These are phyloP conservation scores for Calendula officinalis DNA, from an alignment of 129 eudicot genomes.

Conservation along the genomic window DNA sequence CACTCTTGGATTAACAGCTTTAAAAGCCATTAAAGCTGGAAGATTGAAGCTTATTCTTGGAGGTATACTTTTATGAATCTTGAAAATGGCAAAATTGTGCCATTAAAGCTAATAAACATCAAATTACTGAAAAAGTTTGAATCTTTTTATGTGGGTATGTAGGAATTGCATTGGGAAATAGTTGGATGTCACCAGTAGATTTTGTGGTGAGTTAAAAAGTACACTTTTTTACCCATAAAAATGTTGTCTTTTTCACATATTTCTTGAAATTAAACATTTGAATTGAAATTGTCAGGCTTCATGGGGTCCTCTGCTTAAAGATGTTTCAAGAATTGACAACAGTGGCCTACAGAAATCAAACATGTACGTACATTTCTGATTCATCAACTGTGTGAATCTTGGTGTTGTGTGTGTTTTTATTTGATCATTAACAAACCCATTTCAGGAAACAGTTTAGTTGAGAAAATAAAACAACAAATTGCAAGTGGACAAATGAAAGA, in stretches of 20 bases:
- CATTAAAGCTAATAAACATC: background rate
- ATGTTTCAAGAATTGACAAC: conserved; percentile 49
- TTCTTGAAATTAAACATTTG: background rate
- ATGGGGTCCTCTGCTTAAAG: conserved; percentile 63
- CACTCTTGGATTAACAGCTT: conserved; percentile 69
- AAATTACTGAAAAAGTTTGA: background rate
- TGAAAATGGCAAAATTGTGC: background rate
- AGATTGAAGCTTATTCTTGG: conserved; percentile 64
- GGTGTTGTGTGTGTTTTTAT: conserved; percentile 14
- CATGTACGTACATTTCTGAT: conserved; percentile 30
- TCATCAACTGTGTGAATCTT: background rate
- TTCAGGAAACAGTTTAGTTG: conserved; percentile 48
- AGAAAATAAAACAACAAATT: conserved; percentile 59
- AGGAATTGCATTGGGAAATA: conserved; percentile 70
- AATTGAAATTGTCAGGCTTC: conserved; percentile 33
- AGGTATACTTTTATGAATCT: conserved; percentile 35
- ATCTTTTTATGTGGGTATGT: conserved; percentile 1
- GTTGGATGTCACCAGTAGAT: conserved; percentile 70
- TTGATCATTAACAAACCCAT: conserved; percentile 27
- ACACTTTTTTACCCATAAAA: background rate
- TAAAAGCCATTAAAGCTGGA: conserved; percentile 56
- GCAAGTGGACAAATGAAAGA: conserved; percentile 36
- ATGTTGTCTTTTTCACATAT: too few relatives aligned
- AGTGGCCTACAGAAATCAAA: conserved; percentile 39
- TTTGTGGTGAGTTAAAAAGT: conserved; percentile 37